Evolutionary conservation across 2,329 filamentous ascomycete species (phyloP).

Genomic region (Capronia coronata): DNA sequence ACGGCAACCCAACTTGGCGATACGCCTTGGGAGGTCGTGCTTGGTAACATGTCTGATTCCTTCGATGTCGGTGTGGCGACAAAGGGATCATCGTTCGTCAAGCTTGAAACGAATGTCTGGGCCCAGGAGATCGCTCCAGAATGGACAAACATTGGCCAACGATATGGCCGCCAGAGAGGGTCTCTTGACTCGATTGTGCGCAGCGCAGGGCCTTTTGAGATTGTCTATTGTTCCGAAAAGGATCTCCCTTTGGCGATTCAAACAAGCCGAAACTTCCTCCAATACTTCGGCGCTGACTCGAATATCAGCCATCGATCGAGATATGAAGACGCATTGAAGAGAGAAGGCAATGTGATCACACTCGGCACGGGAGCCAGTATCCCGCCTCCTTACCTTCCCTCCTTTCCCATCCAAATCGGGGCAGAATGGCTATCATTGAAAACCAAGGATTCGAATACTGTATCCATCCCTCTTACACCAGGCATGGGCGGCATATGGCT

Average conservation of each 20-base stretch:
- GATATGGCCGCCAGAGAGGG: slow-evolving; percentile 47
- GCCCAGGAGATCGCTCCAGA: slow-evolving; percentile 17
- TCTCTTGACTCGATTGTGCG: slow-evolving; percentile 50
- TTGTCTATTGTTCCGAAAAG: slow-evolving; percentile 22
- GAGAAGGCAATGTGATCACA: slow-evolving; percentile 43
- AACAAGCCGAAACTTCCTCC: slow-evolving; percentile 51
- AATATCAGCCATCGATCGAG: slow-evolving; percentile 31
- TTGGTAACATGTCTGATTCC: slow-evolving; percentile 13
- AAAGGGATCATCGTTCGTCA: slow-evolving; percentile 29
- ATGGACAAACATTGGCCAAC: slow-evolving; percentile 32
- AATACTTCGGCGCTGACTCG: slow-evolving; percentile 53
- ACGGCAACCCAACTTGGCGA: slow-evolving; percentile 1
- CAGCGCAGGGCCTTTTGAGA: slow-evolving; percentile 32
- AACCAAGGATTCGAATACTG: slow-evolving; percentile 26
- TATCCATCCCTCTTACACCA: slow-evolving; percentile 30
- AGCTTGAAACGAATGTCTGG: slow-evolving; percentile 26
- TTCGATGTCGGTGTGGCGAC: slow-evolving; percentile 22
- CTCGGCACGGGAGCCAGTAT: slow-evolving; percentile 29
- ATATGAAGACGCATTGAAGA: slow-evolving; percentile 5
- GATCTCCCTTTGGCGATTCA: slow-evolving; percentile 43
- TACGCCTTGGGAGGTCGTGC: slow-evolving; percentile 13
- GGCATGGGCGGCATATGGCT: slow-evolving; percentile 49
- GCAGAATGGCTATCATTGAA: slow-evolving; percentile 11
- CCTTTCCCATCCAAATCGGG: slow-evolving; percentile 31
- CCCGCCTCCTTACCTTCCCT: slow-evolving; percentile 15